phyloP scores from a whole-genome alignment of 495 filamentous ascomycete species.

The Hyaloscypha finlandica region DNA sequence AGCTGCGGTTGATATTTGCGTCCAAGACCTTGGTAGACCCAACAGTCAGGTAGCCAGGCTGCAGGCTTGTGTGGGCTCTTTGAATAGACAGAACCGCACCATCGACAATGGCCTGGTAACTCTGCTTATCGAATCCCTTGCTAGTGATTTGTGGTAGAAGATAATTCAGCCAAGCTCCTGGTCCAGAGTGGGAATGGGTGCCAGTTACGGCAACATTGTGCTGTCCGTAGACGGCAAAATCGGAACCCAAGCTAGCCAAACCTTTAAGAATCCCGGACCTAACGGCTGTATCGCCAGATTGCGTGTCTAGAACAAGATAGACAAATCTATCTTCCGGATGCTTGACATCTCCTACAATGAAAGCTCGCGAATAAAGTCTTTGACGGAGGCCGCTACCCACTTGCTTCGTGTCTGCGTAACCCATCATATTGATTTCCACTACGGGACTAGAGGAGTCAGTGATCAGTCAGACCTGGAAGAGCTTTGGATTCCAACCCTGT shows the following conservation, averaged over 20 bases:
- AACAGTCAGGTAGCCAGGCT: slow-evolving; percentile 70
- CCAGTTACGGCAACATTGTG: slow-evolving; percentile 89
- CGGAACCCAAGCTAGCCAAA: slow-evolving; percentile 62
- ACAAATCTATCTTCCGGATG: slow-evolving; percentile 74
- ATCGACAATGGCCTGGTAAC: slow-evolving; percentile 87
- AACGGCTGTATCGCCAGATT: slow-evolving; percentile 88
- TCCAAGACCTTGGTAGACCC: slow-evolving; percentile 74
- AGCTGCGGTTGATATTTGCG: slow-evolving; percentile 88
- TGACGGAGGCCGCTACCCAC: slow-evolving; percentile 87
- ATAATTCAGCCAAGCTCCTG: slow-evolving; percentile 95
- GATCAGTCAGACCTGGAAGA: slow-evolving; percentile 3
- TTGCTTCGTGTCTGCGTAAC: slow-evolving; percentile 88
- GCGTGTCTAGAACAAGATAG: slow-evolving; percentile 86
- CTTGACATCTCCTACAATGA: slow-evolving; percentile 75
- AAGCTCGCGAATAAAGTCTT: slow-evolving; percentile 85
- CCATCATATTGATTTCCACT: slow-evolving; percentile 91
- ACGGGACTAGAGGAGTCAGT: slow-evolving; percentile 60
- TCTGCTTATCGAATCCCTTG: slow-evolving; percentile 84
- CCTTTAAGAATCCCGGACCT: slow-evolving; percentile 81
- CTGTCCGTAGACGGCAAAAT: slow-evolving; percentile 74
- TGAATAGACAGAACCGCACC: slow-evolving; percentile 80
- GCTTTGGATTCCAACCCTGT: slow-evolving; percentile 62
- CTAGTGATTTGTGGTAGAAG: slow-evolving; percentile 92
- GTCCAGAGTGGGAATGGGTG: slow-evolving; percentile 92
- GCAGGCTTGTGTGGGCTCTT: slow-evolving; percentile 74